Base-by-base conservation (phyloP, 129 eudicot genomes). In the Ambrosia artemisiifolia region DNA sequence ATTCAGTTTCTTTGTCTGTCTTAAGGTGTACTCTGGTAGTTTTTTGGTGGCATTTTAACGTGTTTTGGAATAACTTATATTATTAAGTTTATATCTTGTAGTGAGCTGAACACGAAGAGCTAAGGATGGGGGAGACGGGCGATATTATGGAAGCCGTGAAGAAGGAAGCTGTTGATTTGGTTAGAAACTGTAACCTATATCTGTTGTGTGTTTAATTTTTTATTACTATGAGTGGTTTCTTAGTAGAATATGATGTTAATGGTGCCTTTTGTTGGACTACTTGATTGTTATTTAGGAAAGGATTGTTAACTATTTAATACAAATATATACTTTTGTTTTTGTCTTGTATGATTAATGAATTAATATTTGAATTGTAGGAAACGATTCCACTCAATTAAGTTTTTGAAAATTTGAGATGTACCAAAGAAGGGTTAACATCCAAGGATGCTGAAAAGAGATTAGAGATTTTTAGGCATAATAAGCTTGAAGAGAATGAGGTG, bases 401-500 rank as follows among this genome's bases (percentile, higher is more conserved):
- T 19, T 86, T 78, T 69, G 88, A 82, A 77, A 84, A 75, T 78
- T 71, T 89, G 74, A 72, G 88, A 83, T 89, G 93, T 80, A 65
- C 78, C 2, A 82, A 56, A 75, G 76, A 70, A 10, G 96, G 96
- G 56, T 85, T 89, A 19, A 74, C 86, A 28, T 50, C 86, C 2
- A 82, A 82, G 56, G 90, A 84, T 82, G 92, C 90, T 47, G 66
- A 24, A 10, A 82, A 46, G 80, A 84, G 96, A 74, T 81, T 89
- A 34, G 85, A 82, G 42, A 84, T 90, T 56, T 90, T 78, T 67
- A 93, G 96, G 53, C 64, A 72, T 67, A 90, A 90, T 81, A 90
- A 87, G 83, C 95, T 90, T 77, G 96, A 87, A 80, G 95, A 87
- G 70, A 90, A 87, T 65, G 67, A 77, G 88, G 95, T 90, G 11